Percentiles rank a stretch among this genome's conserved stretches.
These are phyloP conservation scores for Teratosphaeria zuluensis DNA, from an alignment of 2,329 filamentous ascomycete genomes.

Conservation along the genomic window DNA sequence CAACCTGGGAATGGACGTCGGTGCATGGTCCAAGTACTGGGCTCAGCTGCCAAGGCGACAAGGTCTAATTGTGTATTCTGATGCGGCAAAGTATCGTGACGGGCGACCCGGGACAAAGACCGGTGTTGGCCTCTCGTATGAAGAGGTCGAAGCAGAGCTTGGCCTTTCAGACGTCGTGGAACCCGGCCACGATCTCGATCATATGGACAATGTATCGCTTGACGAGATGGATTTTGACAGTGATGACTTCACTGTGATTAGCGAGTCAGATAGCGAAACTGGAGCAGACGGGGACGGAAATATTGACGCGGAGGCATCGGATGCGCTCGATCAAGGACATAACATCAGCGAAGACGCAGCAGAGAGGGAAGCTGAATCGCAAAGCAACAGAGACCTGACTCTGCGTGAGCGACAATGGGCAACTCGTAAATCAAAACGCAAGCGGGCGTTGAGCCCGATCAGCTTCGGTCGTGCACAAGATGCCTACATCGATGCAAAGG, in stretches of 20 bases:
- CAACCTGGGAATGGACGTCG: conserved; percentile 41
- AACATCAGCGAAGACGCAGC: not conserved
- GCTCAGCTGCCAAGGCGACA: conserved; percentile 42
- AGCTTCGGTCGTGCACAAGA: conserved; percentile 26
- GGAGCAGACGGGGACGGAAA: not conserved
- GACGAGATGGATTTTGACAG: conserved; percentile 33
- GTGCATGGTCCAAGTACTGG: conserved; percentile 43
- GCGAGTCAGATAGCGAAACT: not conserved
- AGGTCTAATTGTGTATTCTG: conserved; percentile 38
- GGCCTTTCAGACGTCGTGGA: conserved; percentile 4
- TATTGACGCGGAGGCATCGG: not conserved
- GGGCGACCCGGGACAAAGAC: conserved; percentile 16
- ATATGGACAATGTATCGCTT: conserved; percentile 20
- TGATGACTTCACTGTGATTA: conserved; percentile 12
- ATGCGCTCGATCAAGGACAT: not conserved
- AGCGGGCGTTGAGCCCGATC: conserved; percentile 10
- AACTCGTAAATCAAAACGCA: conserved; percentile 7
- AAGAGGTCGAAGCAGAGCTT: conserved; percentile 35
- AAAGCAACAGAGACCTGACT: too few species aligned
- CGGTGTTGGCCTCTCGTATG: conserved; percentile 24
- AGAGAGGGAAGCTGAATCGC: not conserved
- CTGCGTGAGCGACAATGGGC: conserved; percentile 1
- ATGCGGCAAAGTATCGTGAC: conserved; percentile 19
- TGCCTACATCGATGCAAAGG: conserved; percentile 38
- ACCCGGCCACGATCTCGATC: not conserved